A percentile compares a stretch with the other conserved stretches of the same genome.
These are phyloP conservation scores for Flaveria linearis DNA, from an alignment of 129 eudicot genomes.

Conservation along the genomic window DNA sequence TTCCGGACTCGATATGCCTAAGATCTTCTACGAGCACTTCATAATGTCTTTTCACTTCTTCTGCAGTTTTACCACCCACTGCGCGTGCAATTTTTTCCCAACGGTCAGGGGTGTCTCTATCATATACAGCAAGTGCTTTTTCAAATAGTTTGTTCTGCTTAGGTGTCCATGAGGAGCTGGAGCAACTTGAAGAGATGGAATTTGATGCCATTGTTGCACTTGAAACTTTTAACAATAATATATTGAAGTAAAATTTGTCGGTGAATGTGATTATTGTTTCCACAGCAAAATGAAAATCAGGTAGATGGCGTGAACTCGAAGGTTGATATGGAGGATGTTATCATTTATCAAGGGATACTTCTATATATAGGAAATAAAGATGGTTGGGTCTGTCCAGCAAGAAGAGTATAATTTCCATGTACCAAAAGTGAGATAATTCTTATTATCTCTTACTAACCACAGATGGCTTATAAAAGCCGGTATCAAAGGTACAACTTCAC, in stretches of 20 bases:
- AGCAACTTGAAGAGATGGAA: constrained; percentile 46
- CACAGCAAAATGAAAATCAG: too few relatives aligned
- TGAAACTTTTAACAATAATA: neutral
- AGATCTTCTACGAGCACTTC: constrained; percentile 68
- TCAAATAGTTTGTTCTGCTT: constrained; percentile 71
- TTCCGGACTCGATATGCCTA: constrained; percentile 66
- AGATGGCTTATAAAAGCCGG: constrained; percentile 30
- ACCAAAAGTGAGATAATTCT: constrained; percentile 29
- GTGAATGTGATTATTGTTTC: neutral
- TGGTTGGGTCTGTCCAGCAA: constrained; percentile 47
- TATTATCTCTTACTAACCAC: constrained; percentile 36
- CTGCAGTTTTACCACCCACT: constrained; percentile 71
- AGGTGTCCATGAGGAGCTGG: constrained; percentile 53
- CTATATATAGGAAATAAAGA: constrained; percentile 50
- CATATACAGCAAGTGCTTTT: constrained; percentile 66
- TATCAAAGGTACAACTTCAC: constrained; percentile 19
- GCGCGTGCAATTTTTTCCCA: constrained; percentile 73
- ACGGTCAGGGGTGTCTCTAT: constrained; percentile 70
- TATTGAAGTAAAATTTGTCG: neutral
- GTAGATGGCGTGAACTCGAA: constrained; percentile 12
- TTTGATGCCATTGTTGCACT: constrained; percentile 52
- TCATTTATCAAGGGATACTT: constrained; percentile 32
- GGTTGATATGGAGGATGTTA: constrained; percentile 41
- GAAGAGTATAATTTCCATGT: constrained; percentile 39
- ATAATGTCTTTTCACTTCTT: constrained; percentile 79